A percentile compares a stretch with the other conserved stretches of the same genome.
phyloP scores from a whole-genome alignment of 2,329 filamentous ascomycete genomes.

The Colletotrichum melonis region DNA sequence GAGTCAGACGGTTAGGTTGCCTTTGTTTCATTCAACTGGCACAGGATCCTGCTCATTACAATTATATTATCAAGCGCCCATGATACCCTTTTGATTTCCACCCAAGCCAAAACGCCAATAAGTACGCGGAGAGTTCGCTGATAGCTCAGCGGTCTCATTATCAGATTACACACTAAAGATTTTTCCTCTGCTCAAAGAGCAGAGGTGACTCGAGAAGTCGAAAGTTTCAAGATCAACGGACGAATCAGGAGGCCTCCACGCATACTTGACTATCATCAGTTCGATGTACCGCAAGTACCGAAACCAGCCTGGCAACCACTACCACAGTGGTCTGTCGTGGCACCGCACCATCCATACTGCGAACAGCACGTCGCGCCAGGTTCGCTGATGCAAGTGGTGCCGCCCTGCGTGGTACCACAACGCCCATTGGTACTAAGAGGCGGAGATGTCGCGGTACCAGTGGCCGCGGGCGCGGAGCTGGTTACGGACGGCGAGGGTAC shows the following conservation, averaged over 20 bases:
- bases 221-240: neutral
- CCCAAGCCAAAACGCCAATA: neutral
- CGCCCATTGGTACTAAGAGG: slow-evolving; percentile 38
- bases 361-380: slow-evolving; percentile 36
- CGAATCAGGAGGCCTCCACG: too few relatives aligned
- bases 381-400: slow-evolving; percentile 39
- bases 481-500: neutral
- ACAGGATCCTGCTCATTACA: neutral
- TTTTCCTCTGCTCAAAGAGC: neutral
- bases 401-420: slow-evolving; percentile 39
- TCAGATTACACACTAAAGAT: slow-evolving; percentile 25
- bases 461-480: slow-evolving; percentile 1
- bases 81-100: neutral
- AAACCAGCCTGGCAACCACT: slow-evolving; percentile 30
- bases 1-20: too few relatives aligned
- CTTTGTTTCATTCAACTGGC: too few relatives aligned
- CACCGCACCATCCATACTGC: slow-evolving; percentile 39
- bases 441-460: slow-evolving; percentile 7
- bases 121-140: neutral
- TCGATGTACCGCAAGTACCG: slow-evolving; percentile 26
- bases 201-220: neutral
- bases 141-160: neutral
- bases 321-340: slow-evolving; percentile 37
- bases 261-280: neutral
- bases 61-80: neutral